Base-by-base conservation (phyloP, 2,329 filamentous ascomycete species). In the Calonectria naviculata region DNA sequence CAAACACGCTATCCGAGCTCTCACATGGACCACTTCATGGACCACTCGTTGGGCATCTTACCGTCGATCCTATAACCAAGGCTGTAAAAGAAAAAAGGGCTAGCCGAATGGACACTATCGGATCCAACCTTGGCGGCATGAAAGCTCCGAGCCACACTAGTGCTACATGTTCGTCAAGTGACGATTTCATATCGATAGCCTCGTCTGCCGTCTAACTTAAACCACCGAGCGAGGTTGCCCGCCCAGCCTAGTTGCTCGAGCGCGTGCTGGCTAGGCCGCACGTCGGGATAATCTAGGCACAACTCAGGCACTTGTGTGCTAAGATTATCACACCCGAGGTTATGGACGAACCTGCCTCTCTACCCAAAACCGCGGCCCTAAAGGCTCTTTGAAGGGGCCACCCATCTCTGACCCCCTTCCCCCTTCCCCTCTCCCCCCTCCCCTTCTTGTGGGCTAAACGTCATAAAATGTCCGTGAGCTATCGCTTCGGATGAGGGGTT, bases 1-100 rank as follows among this genome's bases (percentile, higher is more conserved):
- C 31, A 58, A 58, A 58, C 52, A n/a, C 52, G 34, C 52, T 58
- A 58, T 58, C 31, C 34, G 21, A 58, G 52, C 52, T 38, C 52
- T 19, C 52, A 58, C 52, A 38, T 36, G 34, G 52, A 58, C 52
- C 52, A 58, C 34, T 36, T 58, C 52, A 38, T 36, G 34, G 52
- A 58, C 52, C 52, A 58, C 34, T 36, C 38, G 29, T 24, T 36
- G 52, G 52, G 8, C 29, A 15, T 24, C 52, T 24, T 58, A 28
- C 52, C 13, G 52, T 9, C 52, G 52, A 58, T 58, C 52, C 21
- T 38, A 36, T 38, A 19, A 19, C 52, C 21, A 38, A 52, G 19
- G 19, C 28, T 52, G 26, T n/a, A 12, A 9, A 21, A 52, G 15
- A 34, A 34, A 34, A 34, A 36, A 36, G 17, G 26, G 44, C 47